Evolutionary conservation across 2,329 filamentous ascomycete species (phyloP), one percentile per base, ranked within the genome.

Genomic region (Diaporthe sp.): DNA sequence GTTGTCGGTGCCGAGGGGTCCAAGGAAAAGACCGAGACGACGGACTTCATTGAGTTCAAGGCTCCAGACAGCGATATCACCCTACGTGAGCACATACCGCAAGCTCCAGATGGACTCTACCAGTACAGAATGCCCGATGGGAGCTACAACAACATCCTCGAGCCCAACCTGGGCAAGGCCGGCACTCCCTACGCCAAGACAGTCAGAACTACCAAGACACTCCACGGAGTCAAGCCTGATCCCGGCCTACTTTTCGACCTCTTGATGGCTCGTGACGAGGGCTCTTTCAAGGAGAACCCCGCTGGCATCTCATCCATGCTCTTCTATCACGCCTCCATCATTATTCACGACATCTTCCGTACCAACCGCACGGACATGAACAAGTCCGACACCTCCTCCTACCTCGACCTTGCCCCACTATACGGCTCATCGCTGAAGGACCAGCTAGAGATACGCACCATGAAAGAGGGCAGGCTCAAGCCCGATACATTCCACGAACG

Each of bases 321-420:
- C 1, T 73, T 73, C 63, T 73, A 73, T 3, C 68, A 71, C 56
- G 94, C 93, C 0, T 91, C 92, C 9, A 92, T 96, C 78, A 90
- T 91, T 75, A 90, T 89, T 69, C 88, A 90, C 77, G 86, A 86
- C 81, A 81, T 92, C 66, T 94, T 94, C 82, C 87, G 90, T 50
- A 94, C 92, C 2, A 90, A 89, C 77, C 89, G 90, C 35, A 84
- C 84, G 7, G 91, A 95, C 80, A 88, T 86, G 79, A 90, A 89
- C 72, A 90, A 89, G 72, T 93, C 91, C 0, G 85, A 91, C 76
- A 94, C 92, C 0, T 94, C 92, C 0, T 94, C 93, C 0, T 95
- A 95, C 76, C 88, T 95, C 32, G 93, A 95, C 79, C 85, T 96
- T 1, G 88, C 92, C 0, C 93, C 93, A 0, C 84, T 95, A 4